phyloP scores from a whole-genome alignment of 2,329 filamentous ascomycete species.

The Exophiala dermatitidis region DNA sequence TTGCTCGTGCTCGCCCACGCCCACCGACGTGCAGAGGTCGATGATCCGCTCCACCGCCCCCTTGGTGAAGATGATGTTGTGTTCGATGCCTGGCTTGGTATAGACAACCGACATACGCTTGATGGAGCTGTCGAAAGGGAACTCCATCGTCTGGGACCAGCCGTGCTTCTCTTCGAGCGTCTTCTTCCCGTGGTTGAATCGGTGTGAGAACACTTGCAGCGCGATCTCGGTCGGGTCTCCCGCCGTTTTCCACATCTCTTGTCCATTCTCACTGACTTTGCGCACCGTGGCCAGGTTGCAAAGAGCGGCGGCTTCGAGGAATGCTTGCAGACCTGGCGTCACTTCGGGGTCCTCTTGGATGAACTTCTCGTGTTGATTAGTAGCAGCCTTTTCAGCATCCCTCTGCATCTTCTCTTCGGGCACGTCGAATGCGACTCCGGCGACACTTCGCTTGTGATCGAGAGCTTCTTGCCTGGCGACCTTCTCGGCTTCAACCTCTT shows the following conservation, averaged over 20 bases:
- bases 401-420: slow-evolving; percentile 43
- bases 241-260: slow-evolving; percentile 48
- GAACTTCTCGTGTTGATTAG: slow-evolving; percentile 16
- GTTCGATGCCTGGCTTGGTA: slow-evolving; percentile 27
- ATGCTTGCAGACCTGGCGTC: slow-evolving; percentile 43
- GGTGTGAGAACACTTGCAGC: slow-evolving; percentile 57
- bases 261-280: slow-evolving; percentile 34
- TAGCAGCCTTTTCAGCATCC: slow-evolving; percentile 28
- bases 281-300: slow-evolving; percentile 49
- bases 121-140: slow-evolving; percentile 57
- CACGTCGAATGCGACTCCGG: slow-evolving; percentile 56
- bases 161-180: slow-evolving; percentile 34
- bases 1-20: slow-evolving; percentile 36
- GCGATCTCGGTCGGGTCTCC: slow-evolving; percentile 63
- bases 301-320: slow-evolving; percentile 49
- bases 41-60: slow-evolving; percentile 57
- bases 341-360: slow-evolving; percentile 33
- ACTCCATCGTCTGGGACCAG: slow-evolving; percentile 53
- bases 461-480: slow-evolving; percentile 41
- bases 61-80: slow-evolving; percentile 50
- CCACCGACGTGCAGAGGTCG: slow-evolving; percentile 47
- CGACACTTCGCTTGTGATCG: slow-evolving; percentile 54
- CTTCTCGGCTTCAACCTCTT: slow-evolving; percentile 30
- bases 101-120: slow-evolving; percentile 63
- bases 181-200: slow-evolving; percentile 49